phyloP scores from a whole-genome alignment of 2,329 filamentous ascomycete species.

The Penicillium digitatum region DNA sequence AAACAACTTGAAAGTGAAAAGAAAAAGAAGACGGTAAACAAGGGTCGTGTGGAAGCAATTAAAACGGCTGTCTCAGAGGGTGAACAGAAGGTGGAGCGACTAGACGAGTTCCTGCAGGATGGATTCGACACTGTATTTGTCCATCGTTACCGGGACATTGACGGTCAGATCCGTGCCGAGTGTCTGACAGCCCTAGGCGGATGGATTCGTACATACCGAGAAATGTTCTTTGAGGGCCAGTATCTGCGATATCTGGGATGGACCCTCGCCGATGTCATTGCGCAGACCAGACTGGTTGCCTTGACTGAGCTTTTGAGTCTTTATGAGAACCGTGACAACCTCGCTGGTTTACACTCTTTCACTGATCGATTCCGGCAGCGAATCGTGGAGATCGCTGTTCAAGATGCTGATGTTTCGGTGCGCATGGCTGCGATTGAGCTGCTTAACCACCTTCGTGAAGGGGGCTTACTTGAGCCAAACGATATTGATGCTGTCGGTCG shows the following conservation, averaged over 20 bases:
- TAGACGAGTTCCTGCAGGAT: constrained; percentile 71
- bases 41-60: constrained; percentile 69
- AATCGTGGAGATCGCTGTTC: constrained; percentile 86
- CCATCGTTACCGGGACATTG: constrained; percentile 91
- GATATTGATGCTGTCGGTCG: constrained; percentile 86
- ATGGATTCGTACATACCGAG: constrained; percentile 83
- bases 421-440: constrained; percentile 76
- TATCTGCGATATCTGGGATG: constrained; percentile 93
- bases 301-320: constrained; percentile 76
- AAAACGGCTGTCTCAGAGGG: constrained; percentile 68
- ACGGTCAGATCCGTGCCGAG: constrained; percentile 81
- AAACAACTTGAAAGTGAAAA: constrained; percentile 76
- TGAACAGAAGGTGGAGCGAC: constrained; percentile 63
- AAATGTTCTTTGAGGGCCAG: constrained; percentile 82
- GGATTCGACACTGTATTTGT: constrained; percentile 92
- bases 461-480: constrained; percentile 80
- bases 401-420: constrained; percentile 76
- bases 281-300: constrained; percentile 75
- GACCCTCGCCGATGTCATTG: constrained; percentile 80
- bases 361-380: constrained; percentile 86
- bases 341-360: constrained; percentile 75
- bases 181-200: constrained; percentile 80
- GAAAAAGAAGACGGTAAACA: constrained; percentile 68
- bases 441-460: constrained; percentile 75
- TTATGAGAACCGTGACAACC: constrained; percentile 74